Conservation (phyloP, 2,329 filamentous ascomycete genomes). For the Colletotrichum orchidophilum region DNA sequence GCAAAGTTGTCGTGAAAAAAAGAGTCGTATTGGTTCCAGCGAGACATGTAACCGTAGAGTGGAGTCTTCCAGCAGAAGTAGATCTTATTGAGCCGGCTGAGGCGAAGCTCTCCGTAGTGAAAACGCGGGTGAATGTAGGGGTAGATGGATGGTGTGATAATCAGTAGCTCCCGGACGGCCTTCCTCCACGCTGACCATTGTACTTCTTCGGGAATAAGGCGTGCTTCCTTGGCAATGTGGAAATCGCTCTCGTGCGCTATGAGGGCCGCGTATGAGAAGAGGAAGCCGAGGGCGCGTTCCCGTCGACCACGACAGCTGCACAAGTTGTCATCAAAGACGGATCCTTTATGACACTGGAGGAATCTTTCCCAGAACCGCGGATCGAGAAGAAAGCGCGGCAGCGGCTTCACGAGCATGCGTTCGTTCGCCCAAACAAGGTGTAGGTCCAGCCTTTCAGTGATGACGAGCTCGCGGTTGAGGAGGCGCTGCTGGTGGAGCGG, state of each 20-base stretch:
- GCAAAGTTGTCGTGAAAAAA: slow-evolving; percentile 55
- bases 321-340: background rate
- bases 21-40: slow-evolving; percentile 45
- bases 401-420: slow-evolving; percentile 45
- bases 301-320: background rate
- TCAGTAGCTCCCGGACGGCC: slow-evolving; percentile 43
- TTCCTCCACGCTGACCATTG: slow-evolving; percentile 50
- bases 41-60: slow-evolving; percentile 37
- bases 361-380: slow-evolving; percentile 39
- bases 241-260: slow-evolving; percentile 51
- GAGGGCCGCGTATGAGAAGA: slow-evolving; percentile 49
- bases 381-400: slow-evolving; percentile 47
- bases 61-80: slow-evolving; percentile 43
- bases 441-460: slow-evolving; percentile 44
- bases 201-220: slow-evolving; percentile 46
- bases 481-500: slow-evolving; percentile 39
- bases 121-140: slow-evolving; percentile 48
- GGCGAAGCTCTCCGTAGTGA: slow-evolving; percentile 52
- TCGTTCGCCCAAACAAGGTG: slow-evolving; percentile 41
- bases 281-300: slow-evolving; percentile 47
- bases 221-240: slow-evolving; percentile 44
- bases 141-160: slow-evolving; percentile 41
- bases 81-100: slow-evolving; percentile 52
- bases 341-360: background rate
- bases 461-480: slow-evolving; percentile 36